A percentile compares a stretch with the other conserved stretches of the same genome.
phyloP scores from a whole-genome alignment of 345 rosid species.

The Isatis tinctoria region DNA sequence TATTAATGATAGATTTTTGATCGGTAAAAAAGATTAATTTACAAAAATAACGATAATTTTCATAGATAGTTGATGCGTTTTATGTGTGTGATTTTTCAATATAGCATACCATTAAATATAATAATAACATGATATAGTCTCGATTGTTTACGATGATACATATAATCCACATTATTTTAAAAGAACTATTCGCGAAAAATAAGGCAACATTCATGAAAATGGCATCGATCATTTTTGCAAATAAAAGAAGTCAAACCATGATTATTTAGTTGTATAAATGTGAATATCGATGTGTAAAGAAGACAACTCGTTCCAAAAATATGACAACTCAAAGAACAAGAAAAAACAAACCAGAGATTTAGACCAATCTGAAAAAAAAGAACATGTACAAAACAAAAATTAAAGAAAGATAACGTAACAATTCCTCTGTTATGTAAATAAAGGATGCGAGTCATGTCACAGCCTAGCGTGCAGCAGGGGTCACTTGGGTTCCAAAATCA shows the following conservation, averaged over 20 bases:
- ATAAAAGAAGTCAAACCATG: neutral
- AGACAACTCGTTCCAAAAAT: neutral
- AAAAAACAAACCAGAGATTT: neutral
- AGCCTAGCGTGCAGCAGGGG: constrained; percentile 24
- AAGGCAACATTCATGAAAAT: no score
- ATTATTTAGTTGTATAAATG: neutral
- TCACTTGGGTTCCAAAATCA: neutral
- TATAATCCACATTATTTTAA: no score
- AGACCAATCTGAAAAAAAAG: neutral
- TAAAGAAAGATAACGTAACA: neutral
- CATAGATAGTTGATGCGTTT: no score
- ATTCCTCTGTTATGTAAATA: neutral
- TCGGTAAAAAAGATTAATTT: no score
- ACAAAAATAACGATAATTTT: no score
- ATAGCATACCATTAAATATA: no score
- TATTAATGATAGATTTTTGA: no score
- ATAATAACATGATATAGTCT: no score
- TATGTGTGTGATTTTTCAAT: no score
- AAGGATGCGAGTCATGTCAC: neutral
- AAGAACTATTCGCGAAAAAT: no score
- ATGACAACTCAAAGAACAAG: neutral
- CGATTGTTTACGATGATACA: no score
- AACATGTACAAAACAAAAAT: neutral
- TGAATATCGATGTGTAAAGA: neutral
- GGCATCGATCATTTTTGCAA: neutral